phyloP scores from a whole-genome alignment of 768 basidiomycete species.

The Suillus hirtellus region DNA sequence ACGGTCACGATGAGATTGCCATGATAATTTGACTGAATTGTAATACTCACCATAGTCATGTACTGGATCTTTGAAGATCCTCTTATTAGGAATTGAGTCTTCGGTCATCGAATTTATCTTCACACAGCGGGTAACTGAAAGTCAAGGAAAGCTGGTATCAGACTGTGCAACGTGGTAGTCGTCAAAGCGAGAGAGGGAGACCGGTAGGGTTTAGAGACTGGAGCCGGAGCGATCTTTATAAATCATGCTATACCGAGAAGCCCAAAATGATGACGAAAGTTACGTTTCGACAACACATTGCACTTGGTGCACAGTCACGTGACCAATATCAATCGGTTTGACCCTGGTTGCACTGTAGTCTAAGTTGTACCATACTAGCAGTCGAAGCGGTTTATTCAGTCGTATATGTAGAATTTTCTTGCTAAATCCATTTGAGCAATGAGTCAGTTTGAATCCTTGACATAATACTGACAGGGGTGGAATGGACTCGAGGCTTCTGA shows the following conservation, averaged over 20 bases:
- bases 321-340: slow-evolving; percentile 6
- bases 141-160: background rate
- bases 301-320: background rate
- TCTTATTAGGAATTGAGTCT: slow-evolving; percentile 13
- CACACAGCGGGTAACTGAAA: background rate
- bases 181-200: background rate
- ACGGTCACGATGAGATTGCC: background rate
- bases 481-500: background rate
- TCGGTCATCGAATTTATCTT: slow-evolving; percentile 7
- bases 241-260: background rate
- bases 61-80: slow-evolving; percentile 40
- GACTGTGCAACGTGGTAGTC: background rate
- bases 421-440: background rate
- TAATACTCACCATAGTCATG: slow-evolving; percentile 41
- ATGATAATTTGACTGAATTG: background rate
- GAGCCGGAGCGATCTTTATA: slow-evolving; percentile 1
- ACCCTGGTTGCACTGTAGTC: background rate
- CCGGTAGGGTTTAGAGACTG: background rate
- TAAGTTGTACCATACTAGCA: background rate
- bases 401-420: background rate
- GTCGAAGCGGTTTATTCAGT: background rate
- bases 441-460: background rate
- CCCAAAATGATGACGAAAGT: slow-evolving; percentile 1
- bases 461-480: background rate
- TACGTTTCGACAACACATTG: background rate